phyloP scores from a whole-genome alignment of 257 asterid species.

The Vinca minor region DNA sequence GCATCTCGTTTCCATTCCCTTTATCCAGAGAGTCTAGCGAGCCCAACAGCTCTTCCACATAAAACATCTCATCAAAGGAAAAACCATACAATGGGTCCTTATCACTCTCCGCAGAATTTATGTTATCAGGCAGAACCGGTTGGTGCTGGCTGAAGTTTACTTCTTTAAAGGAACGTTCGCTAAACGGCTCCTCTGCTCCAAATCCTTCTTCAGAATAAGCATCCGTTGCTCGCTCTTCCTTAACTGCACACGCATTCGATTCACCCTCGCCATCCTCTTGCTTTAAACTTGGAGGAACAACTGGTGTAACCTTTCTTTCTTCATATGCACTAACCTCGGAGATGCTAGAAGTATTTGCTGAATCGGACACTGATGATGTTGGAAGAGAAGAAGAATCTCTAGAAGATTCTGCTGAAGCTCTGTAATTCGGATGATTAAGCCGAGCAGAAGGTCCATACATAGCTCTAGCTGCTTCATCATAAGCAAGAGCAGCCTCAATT shows the following conservation, averaged over 20 bases:
- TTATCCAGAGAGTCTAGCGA: conserved; percentile 24
- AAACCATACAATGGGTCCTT: conserved; percentile 17
- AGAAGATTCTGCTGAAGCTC: neutral
- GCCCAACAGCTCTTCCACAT: conserved; percentile 47
- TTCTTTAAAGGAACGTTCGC: neutral
- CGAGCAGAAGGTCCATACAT: conserved; percentile 9
- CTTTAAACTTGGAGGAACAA: conserved; percentile 1
- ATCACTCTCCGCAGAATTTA: neutral
- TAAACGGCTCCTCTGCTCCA: neutral
- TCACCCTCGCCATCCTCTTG: conserved; percentile 1
- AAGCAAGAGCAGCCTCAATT: conserved; percentile 16
- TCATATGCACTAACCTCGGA: neutral
- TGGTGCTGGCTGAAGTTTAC: neutral
- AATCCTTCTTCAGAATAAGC: neutral
- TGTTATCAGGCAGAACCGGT: neutral
- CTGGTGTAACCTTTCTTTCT: neutral
- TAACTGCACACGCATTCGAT: conserved; percentile 15
- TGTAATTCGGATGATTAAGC: conserved; percentile 10
- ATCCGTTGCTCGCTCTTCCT: conserved; percentile 6
- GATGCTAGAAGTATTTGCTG: conserved; percentile 1
- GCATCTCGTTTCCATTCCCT: no score
- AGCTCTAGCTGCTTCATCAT: conserved; percentile 13
- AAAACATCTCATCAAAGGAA: conserved; percentile 39
- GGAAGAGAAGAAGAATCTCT: neutral
- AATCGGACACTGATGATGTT: conserved; percentile 7